Conservation (phyloP, 1,284 basidiomycete species). For the Sphagnurus paluster region DNA sequence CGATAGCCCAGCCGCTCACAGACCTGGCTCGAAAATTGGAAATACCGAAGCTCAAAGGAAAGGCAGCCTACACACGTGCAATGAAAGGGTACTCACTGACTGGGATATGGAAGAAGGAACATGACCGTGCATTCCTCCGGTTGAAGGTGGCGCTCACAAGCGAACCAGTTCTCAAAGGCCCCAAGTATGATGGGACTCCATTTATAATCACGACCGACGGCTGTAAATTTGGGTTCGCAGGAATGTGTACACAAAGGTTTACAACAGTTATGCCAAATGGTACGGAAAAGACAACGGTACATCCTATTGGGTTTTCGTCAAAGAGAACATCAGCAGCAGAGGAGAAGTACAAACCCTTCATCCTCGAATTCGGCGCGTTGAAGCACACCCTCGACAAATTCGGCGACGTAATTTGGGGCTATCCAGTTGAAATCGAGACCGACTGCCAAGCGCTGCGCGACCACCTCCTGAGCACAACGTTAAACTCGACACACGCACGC, state of each 20-base stretch:
- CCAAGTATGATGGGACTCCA: conserved; percentile 30
- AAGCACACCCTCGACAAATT: conserved; percentile 27
- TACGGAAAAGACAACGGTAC: neutral
- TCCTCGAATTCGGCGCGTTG: conserved; percentile 21
- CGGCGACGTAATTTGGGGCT: conserved; percentile 26
- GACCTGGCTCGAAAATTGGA: conserved; percentile 28
- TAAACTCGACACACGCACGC: conserved; percentile 23
- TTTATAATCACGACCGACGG: conserved; percentile 39
- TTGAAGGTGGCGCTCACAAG: conserved; percentile 29
- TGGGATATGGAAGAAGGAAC: conserved; percentile 28
- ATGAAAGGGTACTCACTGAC: conserved; percentile 24
- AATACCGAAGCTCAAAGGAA: conserved; percentile 22
- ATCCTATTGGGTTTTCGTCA: conserved; percentile 9
- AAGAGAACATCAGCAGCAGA: conserved; percentile 22
- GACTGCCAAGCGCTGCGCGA: conserved; percentile 30
- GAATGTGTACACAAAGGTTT: conserved; percentile 13
- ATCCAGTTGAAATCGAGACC: conserved; percentile 30
- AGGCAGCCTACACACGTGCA: conserved; percentile 22
- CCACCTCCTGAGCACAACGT: neutral
- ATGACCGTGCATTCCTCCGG: conserved; percentile 29
- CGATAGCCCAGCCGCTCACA: conserved; percentile 23
- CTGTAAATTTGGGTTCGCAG: conserved; percentile 34
- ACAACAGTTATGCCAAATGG: neutral
- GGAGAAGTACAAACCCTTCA: conserved; percentile 22
- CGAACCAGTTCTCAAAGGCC: conserved; percentile 30